A percentile compares a stretch with the other conserved stretches of the same genome.
phyloP scores from a whole-genome alignment of 495 filamentous ascomycete species.

The Stereocaulon alpinum region DNA sequence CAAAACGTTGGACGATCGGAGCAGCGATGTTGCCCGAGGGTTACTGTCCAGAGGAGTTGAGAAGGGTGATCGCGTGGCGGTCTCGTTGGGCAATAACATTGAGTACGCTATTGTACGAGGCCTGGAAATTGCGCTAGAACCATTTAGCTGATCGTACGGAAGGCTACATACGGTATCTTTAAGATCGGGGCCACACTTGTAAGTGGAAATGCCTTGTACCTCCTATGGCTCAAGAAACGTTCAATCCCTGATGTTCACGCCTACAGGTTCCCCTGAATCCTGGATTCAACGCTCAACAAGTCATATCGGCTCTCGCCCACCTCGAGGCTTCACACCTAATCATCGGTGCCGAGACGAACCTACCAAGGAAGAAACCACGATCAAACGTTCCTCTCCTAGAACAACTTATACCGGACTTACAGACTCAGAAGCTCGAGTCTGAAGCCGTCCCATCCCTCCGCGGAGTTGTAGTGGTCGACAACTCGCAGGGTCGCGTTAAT shows the following conservation, averaged over 20 bases:
- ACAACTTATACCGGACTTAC: constrained; percentile 52
- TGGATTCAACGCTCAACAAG: constrained; percentile 72
- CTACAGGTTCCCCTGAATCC: constrained; percentile 77
- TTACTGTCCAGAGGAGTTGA: constrained; percentile 61
- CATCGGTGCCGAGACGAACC: constrained; percentile 75
- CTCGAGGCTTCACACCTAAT: constrained; percentile 67
- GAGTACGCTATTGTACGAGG: constrained; percentile 62
- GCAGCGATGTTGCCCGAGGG: constrained; percentile 67
- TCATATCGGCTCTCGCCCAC: constrained; percentile 66
- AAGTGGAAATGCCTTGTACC: constrained; percentile 9
- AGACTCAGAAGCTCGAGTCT: constrained; percentile 44
- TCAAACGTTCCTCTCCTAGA: constrained; percentile 64
- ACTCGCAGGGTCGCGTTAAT: constrained; percentile 54
- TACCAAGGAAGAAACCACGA: constrained; percentile 67
- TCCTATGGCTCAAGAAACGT: too few species aligned
- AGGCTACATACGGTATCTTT: constrained; percentile 77
- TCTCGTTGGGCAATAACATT: constrained; percentile 74
- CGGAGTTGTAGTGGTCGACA: constrained; percentile 69
- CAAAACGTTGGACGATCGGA: constrained; percentile 57
- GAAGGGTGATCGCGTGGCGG: constrained; percentile 78
- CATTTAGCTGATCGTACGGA: constrained; percentile 13
- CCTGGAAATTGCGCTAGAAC: not conserved
- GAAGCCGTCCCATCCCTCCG: constrained; percentile 57
- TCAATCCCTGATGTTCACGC: too few species aligned
- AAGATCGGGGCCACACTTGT: constrained; percentile 87